Conservation (phyloP, 768 basidiomycete species). For the Termitomyces sp. region DNA sequence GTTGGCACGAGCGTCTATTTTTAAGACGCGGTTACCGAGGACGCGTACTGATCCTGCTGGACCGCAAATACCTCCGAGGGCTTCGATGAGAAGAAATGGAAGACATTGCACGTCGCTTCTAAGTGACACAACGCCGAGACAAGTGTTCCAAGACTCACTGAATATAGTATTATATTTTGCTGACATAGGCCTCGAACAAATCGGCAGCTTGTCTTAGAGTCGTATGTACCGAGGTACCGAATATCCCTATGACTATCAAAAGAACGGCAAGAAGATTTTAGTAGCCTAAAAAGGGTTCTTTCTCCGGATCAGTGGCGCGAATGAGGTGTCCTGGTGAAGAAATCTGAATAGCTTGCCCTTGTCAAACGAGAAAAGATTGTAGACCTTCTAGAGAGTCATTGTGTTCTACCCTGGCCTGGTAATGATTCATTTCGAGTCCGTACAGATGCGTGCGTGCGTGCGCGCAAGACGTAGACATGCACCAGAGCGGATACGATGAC, state of each 20-base stretch:
- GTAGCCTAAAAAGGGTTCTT: constrained; percentile 2
- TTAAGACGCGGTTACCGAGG: constrained; percentile 18
- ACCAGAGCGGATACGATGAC: neutral
- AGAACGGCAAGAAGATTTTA: neutral
- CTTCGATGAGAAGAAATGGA: constrained; percentile 13
- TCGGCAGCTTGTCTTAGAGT: neutral
- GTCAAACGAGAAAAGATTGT: constrained; percentile 1
- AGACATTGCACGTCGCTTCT: constrained; percentile 2
- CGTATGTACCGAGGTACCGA: constrained; percentile 7
- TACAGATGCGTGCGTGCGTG: neutral
- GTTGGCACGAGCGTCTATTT: constrained; percentile 8
- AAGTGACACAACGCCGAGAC: neutral
- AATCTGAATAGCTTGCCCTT: neutral
- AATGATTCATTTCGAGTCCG: neutral
- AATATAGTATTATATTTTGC: neutral
- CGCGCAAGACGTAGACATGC: neutral
- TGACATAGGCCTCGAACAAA: neutral
- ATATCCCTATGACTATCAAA: neutral
- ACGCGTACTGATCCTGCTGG: constrained; percentile 10
- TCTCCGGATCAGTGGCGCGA: constrained; percentile 15
- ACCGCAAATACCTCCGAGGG: constrained; percentile 11
- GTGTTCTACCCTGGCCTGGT: neutral
- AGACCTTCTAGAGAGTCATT: neutral
- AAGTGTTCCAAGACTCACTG: constrained; percentile 2
- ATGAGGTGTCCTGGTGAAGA: neutral